Evolutionary conservation across 2,329 filamentous ascomycete genomes (phyloP).

Genomic region (Pyrenophora graminea): DNA sequence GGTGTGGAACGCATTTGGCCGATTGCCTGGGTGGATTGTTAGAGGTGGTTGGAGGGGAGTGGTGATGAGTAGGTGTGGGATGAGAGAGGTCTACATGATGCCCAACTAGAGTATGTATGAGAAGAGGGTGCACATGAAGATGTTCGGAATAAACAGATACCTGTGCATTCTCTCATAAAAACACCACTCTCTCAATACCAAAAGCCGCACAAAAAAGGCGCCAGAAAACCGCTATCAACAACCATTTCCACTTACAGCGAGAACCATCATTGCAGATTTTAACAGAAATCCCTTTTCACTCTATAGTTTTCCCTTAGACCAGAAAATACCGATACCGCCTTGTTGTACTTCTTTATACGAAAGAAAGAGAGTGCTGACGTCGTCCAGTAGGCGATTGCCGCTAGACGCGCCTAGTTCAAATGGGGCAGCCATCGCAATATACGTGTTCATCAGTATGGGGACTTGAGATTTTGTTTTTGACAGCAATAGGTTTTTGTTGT

Average conservation of each 20-base stretch:
- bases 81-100: neutral
- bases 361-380: constrained; percentile 1
- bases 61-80: neutral
- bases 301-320: no score
- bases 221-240: neutral
- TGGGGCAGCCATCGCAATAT: constrained; percentile 12
- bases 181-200: neutral
- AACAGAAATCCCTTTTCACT: neutral
- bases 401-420: constrained; percentile 19
- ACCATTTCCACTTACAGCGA: constrained; percentile 29
- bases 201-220: no score
- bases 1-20: constrained; percentile 88
- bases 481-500: no score
- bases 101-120: no score
- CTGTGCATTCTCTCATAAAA: no score
- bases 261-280: constrained; percentile 36
- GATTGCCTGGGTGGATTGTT: constrained; percentile 64
- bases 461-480: neutral
- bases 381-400: constrained; percentile 1
- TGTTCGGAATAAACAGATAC: no score
- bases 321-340: neutral
- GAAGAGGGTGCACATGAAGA: no score
- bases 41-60: neutral
- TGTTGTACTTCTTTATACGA: neutral
- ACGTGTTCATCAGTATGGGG: neutral